Percentiles rank a stretch among this genome's conserved stretches.
phyloP scores from a whole-genome alignment of 2,329 filamentous ascomycete species.

The Ilyonectria robusta region DNA sequence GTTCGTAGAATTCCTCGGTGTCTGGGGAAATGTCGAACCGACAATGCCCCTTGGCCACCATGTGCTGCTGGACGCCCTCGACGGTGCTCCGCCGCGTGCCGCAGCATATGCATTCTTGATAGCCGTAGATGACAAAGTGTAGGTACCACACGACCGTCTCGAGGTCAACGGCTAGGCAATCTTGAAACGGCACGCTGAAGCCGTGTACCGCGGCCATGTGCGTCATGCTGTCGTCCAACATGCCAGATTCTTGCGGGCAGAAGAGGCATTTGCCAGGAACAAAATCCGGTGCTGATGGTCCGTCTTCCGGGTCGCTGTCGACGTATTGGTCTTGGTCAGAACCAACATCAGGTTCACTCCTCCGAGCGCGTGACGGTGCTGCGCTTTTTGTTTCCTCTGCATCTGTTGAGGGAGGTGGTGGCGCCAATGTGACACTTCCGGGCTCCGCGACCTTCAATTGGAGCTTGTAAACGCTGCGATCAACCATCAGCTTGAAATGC shows the following conservation, averaged over 20 bases:
- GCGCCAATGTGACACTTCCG: conserved; percentile 29
- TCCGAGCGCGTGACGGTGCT: neutral
- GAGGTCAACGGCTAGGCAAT: conserved; percentile 60
- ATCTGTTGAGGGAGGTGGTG: conserved; percentile 12
- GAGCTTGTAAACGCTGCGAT: conserved; percentile 43
- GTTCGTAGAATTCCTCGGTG: conserved; percentile 59
- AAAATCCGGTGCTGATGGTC: conserved; percentile 41
- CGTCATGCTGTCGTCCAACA: conserved; percentile 55
- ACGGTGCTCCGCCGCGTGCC: conserved; percentile 58
- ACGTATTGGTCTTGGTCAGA: neutral
- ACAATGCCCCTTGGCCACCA: conserved; percentile 65
- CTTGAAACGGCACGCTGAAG: conserved; percentile 58
- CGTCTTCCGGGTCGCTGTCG: conserved; percentile 13
- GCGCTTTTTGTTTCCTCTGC: neutral
- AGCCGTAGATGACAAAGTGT: conserved; percentile 63
- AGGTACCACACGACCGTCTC: conserved; percentile 64
- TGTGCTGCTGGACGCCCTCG: conserved; percentile 65
- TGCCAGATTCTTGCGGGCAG: conserved; percentile 51
- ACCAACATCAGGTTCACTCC: neutral
- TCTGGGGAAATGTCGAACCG: conserved; percentile 59
- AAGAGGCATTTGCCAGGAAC: conserved; percentile 58
- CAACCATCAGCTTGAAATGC: neutral
- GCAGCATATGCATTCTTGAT: conserved; percentile 67
- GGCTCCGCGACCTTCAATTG: conserved; percentile 41
- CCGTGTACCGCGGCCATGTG: conserved; percentile 67